Percentiles rank a stretch among this genome's conserved stretches.
phyloP scores from a whole-genome alignment of 305 asterid species.

The Fraxinus latifolia region DNA sequence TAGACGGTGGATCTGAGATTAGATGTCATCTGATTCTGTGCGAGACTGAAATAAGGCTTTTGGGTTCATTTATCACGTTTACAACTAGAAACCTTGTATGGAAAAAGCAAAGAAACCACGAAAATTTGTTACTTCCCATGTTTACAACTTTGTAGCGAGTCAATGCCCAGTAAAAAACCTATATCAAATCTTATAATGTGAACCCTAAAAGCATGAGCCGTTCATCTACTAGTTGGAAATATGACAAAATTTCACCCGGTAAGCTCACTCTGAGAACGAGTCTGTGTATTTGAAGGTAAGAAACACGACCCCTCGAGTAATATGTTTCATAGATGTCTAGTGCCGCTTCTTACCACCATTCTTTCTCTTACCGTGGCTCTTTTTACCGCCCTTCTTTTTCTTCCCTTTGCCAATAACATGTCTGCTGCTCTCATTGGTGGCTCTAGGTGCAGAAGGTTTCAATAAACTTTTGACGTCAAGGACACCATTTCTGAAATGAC shows the following conservation, averaged over 20 bases:
- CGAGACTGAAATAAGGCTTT: background rate
- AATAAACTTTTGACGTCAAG: conserved; percentile 67
- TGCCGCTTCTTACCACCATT: conserved; percentile 56
- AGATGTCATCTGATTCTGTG: background rate
- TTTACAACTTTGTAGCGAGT: background rate
- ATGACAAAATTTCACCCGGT: background rate
- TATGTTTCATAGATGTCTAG: conserved; percentile 12
- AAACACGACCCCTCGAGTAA: background rate
- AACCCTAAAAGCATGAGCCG: background rate
- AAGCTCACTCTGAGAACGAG: background rate
- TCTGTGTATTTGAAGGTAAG: background rate
- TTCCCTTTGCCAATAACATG: conserved; percentile 36
- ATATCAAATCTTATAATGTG: background rate
- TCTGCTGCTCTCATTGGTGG: conserved; percentile 6
- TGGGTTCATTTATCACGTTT: background rate
- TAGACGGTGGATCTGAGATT: conserved; percentile 56
- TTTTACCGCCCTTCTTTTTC: conserved; percentile 29
- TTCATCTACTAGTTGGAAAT: background rate
- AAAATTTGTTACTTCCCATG: background rate
- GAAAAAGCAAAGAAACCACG: background rate
- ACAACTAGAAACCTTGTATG: background rate
- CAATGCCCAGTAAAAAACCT: background rate
- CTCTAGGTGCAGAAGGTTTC: conserved; percentile 42
- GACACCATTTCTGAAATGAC: conserved; percentile 72
- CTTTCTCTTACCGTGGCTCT: background rate